A percentile compares a stretch with the other conserved stretches of the same genome.
Evolutionary conservation across 163 green algal species (phyloP).

Genomic region (Scenedesmus sp.): DNA sequence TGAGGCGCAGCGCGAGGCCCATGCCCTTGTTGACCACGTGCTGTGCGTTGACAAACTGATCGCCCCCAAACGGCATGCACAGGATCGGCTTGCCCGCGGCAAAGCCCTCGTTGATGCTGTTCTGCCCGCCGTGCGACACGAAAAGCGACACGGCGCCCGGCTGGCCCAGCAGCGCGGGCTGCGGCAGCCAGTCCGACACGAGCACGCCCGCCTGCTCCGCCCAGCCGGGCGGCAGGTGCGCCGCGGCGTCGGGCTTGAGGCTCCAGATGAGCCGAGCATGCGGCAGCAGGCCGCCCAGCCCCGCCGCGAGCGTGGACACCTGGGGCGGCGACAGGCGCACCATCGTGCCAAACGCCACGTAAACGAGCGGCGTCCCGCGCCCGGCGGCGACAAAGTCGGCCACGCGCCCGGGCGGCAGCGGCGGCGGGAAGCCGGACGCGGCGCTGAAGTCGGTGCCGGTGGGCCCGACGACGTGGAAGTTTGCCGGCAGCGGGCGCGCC

Average conservation of each 20-base stretch:
- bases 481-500: not conserved
- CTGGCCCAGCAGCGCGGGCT: not conserved
- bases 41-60: constrained; percentile 19
- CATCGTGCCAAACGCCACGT: constrained; percentile 7
- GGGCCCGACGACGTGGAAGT: not conserved
- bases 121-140: not conserved
- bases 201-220: not conserved
- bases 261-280: constrained; percentile 16
- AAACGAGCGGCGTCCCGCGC: not conserved
- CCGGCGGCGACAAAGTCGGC: not conserved
- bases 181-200: not conserved
- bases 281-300: not conserved
- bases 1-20: not conserved
- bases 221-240: no score
- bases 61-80: constrained; percentile 8
- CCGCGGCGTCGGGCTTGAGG: no score
- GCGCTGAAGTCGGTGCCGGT: not conserved
- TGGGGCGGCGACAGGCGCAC: not conserved
- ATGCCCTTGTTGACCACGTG: constrained; percentile 1
- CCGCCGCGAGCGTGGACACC: not conserved
- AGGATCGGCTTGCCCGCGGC: constrained; percentile 4
- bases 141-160: no score
- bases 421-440: not conserved
- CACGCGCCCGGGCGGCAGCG: not conserved
- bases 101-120: not conserved